Evolutionary conservation across 257 asterid genomes (phyloP), one percentile per base, ranked within the genome.

Genomic region (Primulina huaijiensis): DNA sequence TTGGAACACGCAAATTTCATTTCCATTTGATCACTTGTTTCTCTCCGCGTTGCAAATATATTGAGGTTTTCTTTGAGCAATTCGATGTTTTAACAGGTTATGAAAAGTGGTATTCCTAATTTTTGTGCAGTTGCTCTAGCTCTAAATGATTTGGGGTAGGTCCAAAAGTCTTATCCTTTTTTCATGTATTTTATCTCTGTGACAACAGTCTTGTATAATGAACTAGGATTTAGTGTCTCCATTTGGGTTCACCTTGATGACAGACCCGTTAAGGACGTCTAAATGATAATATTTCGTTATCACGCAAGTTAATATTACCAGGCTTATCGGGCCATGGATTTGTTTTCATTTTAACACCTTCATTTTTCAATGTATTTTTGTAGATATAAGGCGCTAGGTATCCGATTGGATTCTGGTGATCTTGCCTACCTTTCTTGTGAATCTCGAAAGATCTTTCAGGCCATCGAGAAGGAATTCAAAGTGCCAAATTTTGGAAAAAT

Each of bases 41-140:
- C 20, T 50, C 12, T 74, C 25, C 14, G 56, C 7, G 0, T 46
- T 12, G 19, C 56, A 46, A 46, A 46, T 46, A 14, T 25, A 23
- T 63, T 79, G 73, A 66, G 66, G 33, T 35, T 70, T 53, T 19
- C 75, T 73, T 50, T 38, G 37, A 46, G 56, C 56, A 46, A 43
- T 43, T 53, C 7, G 63, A 53, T 62, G 64, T 30, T 72, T 75
- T 75, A 68, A 76, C 95, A 94, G 99, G 99, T 94, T 33, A 87
- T 88, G 88, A 85, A 92, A 84, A 94, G 96, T 50, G 99, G 99
- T 20, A 64, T 90, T 71, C 99, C 97, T 35, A 94, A 94, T 83
- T 94, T 87, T 81, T 94, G 96, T 86, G 99, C 99, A 20, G 99
- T 94, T 82, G 96, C 99, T 76, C 86, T 94, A 64, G 96, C 96